Percentiles rank a stretch among this genome's conserved stretches.
Evolutionary conservation across 257 asterid genomes (phyloP).

Genomic region (Jacaranda copaia): DNA sequence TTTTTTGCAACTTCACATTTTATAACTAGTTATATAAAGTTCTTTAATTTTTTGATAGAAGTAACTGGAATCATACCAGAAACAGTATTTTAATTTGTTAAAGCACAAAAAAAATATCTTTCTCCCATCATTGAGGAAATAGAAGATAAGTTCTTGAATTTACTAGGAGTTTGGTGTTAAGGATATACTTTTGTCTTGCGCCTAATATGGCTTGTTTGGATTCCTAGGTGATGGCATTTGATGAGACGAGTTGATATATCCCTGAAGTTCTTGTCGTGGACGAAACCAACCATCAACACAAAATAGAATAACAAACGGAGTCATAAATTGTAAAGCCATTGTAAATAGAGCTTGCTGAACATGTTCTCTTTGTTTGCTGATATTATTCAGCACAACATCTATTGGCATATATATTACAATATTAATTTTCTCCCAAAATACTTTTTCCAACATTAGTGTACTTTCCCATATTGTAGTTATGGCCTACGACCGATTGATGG

Average conservation of each 20-base stretch:
- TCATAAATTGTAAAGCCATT: slow-evolving; percentile 41
- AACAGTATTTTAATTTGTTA: background rate
- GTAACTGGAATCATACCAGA: slow-evolving; percentile 4
- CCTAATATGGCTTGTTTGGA: slow-evolving; percentile 34
- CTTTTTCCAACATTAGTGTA: slow-evolving; percentile 15
- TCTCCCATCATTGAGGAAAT: background rate
- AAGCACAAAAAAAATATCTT: background rate
- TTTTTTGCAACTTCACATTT: background rate
- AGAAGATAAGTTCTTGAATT: slow-evolving; percentile 10
- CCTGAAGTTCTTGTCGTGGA: slow-evolving; percentile 37
- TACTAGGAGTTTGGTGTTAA: background rate
- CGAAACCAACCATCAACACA: slow-evolving; percentile 38
- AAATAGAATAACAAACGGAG: slow-evolving; percentile 28
- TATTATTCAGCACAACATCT: slow-evolving; percentile 31
- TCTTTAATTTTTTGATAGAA: background rate
- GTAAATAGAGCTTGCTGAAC: slow-evolving; percentile 41
- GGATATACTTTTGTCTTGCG: slow-evolving; percentile 6
- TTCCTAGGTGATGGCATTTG: slow-evolving; percentile 82
- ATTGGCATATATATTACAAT: slow-evolving; percentile 15
- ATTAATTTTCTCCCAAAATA: slow-evolving; percentile 22
- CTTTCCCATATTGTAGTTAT: background rate
- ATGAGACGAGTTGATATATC: slow-evolving; percentile 66
- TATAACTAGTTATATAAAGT: background rate
- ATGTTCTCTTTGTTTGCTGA: slow-evolving; percentile 36
- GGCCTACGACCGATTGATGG: too few species aligned